Evolutionary conservation across 225 moss, liverwort and hornwort genomes (phyloP), one percentile per base, ranked within the genome.

Genomic region (Pleurozium schreberi): DNA sequence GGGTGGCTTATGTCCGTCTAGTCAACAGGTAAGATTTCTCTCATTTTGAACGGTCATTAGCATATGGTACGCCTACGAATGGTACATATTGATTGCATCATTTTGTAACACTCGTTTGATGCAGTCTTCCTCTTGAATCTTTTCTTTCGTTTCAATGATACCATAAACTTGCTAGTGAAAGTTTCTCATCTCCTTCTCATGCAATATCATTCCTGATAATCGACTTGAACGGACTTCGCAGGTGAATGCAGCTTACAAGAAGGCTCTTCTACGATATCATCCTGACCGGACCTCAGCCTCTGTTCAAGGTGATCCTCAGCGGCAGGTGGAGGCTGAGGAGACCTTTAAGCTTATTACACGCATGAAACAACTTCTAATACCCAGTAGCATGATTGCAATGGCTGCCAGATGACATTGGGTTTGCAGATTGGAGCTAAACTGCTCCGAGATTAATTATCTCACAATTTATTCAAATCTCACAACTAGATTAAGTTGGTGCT

Each of bases 261-360:
- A 95, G 75, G 98, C 98, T 42, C 94, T 98, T 47, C 93, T 97
- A 70, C 95, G 95, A 80, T 98, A 93, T 66, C 98, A 98, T 91
- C 98, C 98, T 71, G 98, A 98, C 90, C 96, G 98, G 65, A 96
- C 95, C 40, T 91, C 95, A 83, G 92, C 95, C 85, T 87, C 89
- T 28, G 93, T 93, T 18, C 93, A 96, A 79, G 97, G 95, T 66
- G 97, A 98, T 90, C 96, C 95, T 59, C 91, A 89, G 85, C 92
- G 92, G n/a, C 95, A 97, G 92, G 98, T 98, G 85, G 95, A 98
- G 93, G 98, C 97, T 76, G 98, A 98, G 87, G 98, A 98, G 93
- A 98, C 95, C 49, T 98, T 97, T 68, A 98, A 98, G 92, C 93
- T 98, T 58, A 98, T 98, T 26, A 92, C 93, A 43, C 92, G 96